Conservation (phyloP, 805 yeast genomes). For the Starmerella powellii region DNA sequence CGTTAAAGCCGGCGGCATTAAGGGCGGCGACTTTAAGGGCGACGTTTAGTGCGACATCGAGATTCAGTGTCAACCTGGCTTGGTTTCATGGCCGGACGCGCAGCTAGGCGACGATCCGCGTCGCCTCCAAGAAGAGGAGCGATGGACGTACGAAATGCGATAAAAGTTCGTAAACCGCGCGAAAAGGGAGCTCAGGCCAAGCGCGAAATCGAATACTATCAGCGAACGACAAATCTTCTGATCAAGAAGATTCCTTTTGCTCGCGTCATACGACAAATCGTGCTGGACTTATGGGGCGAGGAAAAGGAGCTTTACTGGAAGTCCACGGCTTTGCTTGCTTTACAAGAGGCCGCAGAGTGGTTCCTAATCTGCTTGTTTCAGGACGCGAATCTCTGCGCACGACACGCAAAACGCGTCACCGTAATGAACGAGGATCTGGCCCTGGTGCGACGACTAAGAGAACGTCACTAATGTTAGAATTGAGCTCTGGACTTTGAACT, state of each 20-base stretch:
- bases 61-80: no score
- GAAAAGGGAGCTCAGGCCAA: slow-evolving; percentile 39
- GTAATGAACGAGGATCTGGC: slow-evolving; percentile 97
- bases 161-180: slow-evolving; percentile 1
- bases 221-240: slow-evolving; percentile 86
- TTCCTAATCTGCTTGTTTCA: slow-evolving; percentile 91
- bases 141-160: neutral
- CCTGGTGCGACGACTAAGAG: slow-evolving; percentile 95
- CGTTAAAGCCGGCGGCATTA: no score
- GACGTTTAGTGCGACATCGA: no score
- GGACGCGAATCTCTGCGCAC: slow-evolving; percentile 97
- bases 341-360: slow-evolving; percentile 98
- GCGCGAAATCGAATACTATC: slow-evolving; percentile 96
- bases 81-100: slow-evolving; percentile 8
- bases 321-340: slow-evolving; percentile 93
- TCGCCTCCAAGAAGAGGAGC: neutral
- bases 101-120: slow-evolving; percentile 1
- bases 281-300: slow-evolving; percentile 58
- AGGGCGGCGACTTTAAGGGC: no score
- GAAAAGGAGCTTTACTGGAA: slow-evolving; percentile 83
- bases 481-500: no score
- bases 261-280: slow-evolving; percentile 90
- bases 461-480: slow-evolving; percentile 38
- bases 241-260: slow-evolving; percentile 96
- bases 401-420: slow-evolving; percentile 98